Base-by-base conservation (phyloP, 1,284 basidiomycete species). In the Sparassis latifolia region DNA sequence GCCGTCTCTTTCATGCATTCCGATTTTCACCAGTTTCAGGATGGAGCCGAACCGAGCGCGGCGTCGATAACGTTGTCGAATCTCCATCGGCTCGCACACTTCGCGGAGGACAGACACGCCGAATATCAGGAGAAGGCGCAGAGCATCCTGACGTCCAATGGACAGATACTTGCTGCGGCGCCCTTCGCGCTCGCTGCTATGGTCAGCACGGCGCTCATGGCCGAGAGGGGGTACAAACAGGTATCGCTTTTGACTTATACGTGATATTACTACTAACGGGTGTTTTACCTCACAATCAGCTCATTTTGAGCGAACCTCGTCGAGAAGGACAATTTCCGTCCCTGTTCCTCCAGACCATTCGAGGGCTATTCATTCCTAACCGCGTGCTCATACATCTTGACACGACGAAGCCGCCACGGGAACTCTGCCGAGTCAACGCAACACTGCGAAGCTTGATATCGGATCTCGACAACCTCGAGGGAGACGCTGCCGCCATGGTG, bases 1-100 rank as follows among this genome's bases (percentile, higher is more conserved):
- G 2, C 4, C 30, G 39, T 2, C 30, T 33, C 3, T 10, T 44
- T 3, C 9, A 30, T 1, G 40, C 10, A 2, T 41, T 28, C 42
- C 47, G 31, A 55, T 42, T 5, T 5, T 9, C 29, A 2, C 4
- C 35, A 30, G 32, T 28, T 2, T 47, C 40, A 73, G 67, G 74
- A 76, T 48, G 71, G 72, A 3, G 72, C 73, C 0, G 74, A 76
- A 57, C 73, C 74, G 2, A 71, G 70, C 27, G 69, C 72, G 1
- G 63, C 60, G 9, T 70, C 71, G 1, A 57, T 74, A 3, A 63
- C 72, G 1, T 57, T 69, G 0, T 66, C 66, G 39, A 76, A 76
- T 57, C 58, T 73, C 38, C 61, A 64, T n/a, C 62, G 70, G 4
- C 63, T 74, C 5, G 59, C 67, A 2, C 60, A 68, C 45, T 57